A percentile compares a stretch with the other conserved stretches of the same genome.
phyloP scores from a whole-genome alignment of 805 yeast genomes.

The Priceomyces haplophilus region DNA sequence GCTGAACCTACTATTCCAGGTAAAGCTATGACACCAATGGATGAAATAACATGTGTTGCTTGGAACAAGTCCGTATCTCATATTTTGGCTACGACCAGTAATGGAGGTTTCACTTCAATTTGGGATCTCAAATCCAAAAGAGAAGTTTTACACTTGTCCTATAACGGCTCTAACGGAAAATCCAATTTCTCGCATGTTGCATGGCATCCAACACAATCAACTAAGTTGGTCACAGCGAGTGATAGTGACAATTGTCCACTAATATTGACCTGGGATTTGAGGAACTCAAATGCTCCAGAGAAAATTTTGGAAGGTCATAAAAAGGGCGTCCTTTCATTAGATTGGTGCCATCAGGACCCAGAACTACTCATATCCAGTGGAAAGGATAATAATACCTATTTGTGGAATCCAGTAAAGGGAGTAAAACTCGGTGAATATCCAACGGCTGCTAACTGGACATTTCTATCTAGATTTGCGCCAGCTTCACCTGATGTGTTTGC shows the following conservation, averaged over 20 bases:
- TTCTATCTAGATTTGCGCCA: slow-evolving; percentile 86
- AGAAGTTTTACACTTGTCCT: slow-evolving; percentile 83
- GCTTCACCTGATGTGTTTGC: slow-evolving; percentile 86
- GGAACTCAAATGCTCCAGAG: slow-evolving; percentile 92
- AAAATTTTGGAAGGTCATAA: slow-evolving; percentile 71
- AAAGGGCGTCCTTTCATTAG: slow-evolving; percentile 84
- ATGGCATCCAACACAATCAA: slow-evolving; percentile 92
- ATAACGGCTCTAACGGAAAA: slow-evolving; percentile 52
- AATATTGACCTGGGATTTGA: slow-evolving; percentile 87
- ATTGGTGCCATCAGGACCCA: slow-evolving; percentile 89
- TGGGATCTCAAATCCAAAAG: slow-evolving; percentile 90
- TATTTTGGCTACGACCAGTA: slow-evolving; percentile 87
- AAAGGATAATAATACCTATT: slow-evolving; percentile 78
- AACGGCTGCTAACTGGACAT: slow-evolving; percentile 89
- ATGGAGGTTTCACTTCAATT: slow-evolving; percentile 80
- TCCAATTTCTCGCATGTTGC: slow-evolving; percentile 77
- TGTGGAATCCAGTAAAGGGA: slow-evolving; percentile 88
- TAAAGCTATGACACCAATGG: slow-evolving; percentile 72
- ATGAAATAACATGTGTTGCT: slow-evolving; percentile 74
- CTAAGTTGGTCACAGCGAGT: slow-evolving; percentile 84
- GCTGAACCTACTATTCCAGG: slow-evolving; percentile 68
- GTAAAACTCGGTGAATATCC: slow-evolving; percentile 81
- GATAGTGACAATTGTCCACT: slow-evolving; percentile 77
- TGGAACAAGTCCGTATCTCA: slow-evolving; percentile 87
- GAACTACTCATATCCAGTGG: slow-evolving; percentile 83